Evolutionary conservation across 176 grass and related monocot genomes (phyloP).

Genomic region (Lolium perenne): DNA sequence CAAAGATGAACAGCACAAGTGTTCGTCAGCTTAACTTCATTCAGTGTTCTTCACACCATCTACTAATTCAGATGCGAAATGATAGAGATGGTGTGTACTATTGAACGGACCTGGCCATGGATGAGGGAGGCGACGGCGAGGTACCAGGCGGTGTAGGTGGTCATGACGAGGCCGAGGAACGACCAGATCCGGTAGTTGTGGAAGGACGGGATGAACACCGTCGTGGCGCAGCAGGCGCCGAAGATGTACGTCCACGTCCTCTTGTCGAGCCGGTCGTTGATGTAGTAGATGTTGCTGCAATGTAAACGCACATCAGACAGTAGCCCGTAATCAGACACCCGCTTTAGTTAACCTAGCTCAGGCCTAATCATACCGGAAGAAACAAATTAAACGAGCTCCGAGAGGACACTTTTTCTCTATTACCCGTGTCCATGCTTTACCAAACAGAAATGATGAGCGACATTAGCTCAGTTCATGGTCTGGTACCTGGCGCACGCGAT

Average conservation of each 20-base stretch:
- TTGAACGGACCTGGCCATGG: conserved; percentile 67
- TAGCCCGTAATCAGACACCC: not conserved
- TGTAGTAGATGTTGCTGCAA: conserved; percentile 98
- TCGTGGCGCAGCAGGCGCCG: conserved; percentile 96
- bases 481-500: conserved; percentile 94
- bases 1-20: not conserved
- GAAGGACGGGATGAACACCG: conserved; percentile 99
- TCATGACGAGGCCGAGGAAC: conserved; percentile 95
- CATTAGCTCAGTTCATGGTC: not conserved
- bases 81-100: conserved; percentile 1
- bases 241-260: conserved; percentile 99
- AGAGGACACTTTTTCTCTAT: not conserved
- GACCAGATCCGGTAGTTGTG: conserved; percentile 99
- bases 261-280: conserved; percentile 99
- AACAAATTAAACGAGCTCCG: not conserved
- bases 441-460: not conserved
- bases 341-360: not conserved
- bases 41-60: no score
- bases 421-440: not conserved
- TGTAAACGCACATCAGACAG: not conserved
- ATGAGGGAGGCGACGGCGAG: conserved; percentile 88
- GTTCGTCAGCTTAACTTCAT: not conserved
- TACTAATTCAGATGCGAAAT: no score
- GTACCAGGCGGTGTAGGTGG: conserved; percentile 98
- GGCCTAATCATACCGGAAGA: not conserved